Percentiles rank a stretch among this genome's conserved stretches.
phyloP scores from a whole-genome alignment of 2,329 filamentous ascomycete species.

The Berkeleyomyces rouxiae region DNA sequence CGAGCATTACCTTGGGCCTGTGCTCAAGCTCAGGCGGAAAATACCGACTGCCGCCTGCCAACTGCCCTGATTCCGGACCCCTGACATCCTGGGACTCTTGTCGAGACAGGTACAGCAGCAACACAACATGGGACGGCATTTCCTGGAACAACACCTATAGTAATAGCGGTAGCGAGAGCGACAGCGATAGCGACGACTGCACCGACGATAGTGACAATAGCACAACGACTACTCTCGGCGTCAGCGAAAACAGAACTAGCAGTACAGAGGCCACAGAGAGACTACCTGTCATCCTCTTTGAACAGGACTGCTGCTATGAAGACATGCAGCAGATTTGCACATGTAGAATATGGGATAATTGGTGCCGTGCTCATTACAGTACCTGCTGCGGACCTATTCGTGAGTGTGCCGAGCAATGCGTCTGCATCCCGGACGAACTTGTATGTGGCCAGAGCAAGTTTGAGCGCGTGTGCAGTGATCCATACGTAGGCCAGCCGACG shows the following conservation, averaged over 20 bases:
- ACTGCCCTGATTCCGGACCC: neutral
- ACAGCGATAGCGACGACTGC: neutral
- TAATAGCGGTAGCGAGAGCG: neutral
- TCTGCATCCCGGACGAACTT: constrained; percentile 7
- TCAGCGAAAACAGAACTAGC: neutral
- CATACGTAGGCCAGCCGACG: neutral
- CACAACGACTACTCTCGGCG: neutral
- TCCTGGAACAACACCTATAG: neutral
- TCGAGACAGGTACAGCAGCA: neutral
- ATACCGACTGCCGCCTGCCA: neutral
- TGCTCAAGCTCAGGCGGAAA: neutral
- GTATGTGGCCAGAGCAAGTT: constrained; percentile 1
- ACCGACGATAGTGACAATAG: neutral
- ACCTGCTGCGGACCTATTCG: constrained; percentile 6
- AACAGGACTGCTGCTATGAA: constrained; percentile 9
- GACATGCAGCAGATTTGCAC: constrained; percentile 3
- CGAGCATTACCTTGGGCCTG: neutral
- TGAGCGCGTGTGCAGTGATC: neutral
- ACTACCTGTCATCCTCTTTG: neutral
- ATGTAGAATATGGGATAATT: constrained; percentile 4
- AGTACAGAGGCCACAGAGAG: neutral
- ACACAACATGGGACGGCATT: neutral
- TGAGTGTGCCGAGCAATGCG: constrained; percentile 7
- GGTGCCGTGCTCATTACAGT: constrained; percentile 6
- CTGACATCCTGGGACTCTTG: neutral